These are phyloP conservation scores for Saprolegnia diclina DNA, from an alignment of 352 stramenopile genomes.

Conservation along the genomic window DNA sequence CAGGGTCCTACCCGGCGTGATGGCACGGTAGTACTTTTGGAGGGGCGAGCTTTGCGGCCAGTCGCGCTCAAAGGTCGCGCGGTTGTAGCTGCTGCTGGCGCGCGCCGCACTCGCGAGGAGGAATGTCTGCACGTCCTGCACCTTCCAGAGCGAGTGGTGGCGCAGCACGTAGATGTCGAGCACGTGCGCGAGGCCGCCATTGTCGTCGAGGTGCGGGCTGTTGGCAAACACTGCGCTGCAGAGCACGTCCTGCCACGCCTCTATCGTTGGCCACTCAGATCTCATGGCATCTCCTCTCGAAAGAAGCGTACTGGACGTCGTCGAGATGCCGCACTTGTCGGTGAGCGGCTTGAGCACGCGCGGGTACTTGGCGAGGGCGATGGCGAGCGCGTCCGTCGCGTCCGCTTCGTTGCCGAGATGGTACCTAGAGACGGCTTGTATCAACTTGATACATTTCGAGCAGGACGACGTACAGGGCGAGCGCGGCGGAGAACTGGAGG, in stretches of 20 bases:
- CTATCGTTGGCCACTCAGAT: no score
- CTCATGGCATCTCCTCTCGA: no score
- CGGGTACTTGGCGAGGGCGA: constrained; percentile 59
- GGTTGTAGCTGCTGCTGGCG: constrained; percentile 40
- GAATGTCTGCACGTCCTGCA: constrained; percentile 69
- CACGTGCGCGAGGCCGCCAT: constrained; percentile 58
- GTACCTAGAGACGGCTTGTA: constrained; percentile 34
- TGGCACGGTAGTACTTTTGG: constrained; percentile 67
- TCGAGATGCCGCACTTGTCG: constrained; percentile 67
- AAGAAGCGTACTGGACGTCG: constrained; percentile 52
- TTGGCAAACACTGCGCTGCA: constrained; percentile 76
- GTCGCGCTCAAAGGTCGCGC: constrained; percentile 47
- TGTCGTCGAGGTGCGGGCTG: constrained; percentile 49
- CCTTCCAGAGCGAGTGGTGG: constrained; percentile 77
- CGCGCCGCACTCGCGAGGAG: constrained; percentile 59
- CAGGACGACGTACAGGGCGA: constrained; percentile 49
- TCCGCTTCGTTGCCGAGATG: constrained; percentile 54
- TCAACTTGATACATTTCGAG: constrained; percentile 12
- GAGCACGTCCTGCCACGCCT: constrained; percentile 64
- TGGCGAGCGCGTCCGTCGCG: constrained; percentile 54
- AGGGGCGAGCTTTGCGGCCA: constrained; percentile 40
- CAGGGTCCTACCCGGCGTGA: constrained; percentile 46
- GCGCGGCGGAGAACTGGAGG: constrained; percentile 66
- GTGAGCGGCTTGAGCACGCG: constrained; percentile 61
- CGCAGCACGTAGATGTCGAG: constrained; percentile 77